Base-by-base conservation (phyloP, 768 basidiomycete species). In the Cystobasidiopsis lactophilus region DNA sequence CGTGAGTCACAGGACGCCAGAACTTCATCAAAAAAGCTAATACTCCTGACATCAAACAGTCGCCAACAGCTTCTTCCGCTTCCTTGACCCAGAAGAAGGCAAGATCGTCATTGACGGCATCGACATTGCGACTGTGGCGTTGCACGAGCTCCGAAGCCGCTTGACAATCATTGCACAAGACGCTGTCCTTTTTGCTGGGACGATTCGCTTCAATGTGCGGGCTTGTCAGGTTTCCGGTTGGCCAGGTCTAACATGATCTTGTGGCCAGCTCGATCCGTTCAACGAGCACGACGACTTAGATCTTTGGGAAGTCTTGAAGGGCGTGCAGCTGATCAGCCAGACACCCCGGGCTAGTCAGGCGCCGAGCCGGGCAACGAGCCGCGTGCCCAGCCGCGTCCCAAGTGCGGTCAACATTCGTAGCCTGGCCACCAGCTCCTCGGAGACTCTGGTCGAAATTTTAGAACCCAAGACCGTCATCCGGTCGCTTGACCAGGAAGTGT, bases 101-200 rank as follows among this genome's bases (percentile, higher is more conserved):
- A 41, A 47, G 29, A 63, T 63, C 51, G 52, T 56, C 18, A 69
- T 71, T 44, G 70, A 70, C 51, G 69, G 69, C 0, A 41, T 68
- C 30, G 64, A 70, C 53, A 70, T 71, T 44, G 57, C 64, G 27
- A 63, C 63, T 44, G 52, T 71, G 39, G 58, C 57, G 23, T 55
- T 70, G 18, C 54, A 59, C 5, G 62, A 89, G 62, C 71, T 93
- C 37, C 74, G 86, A 21, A 77, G 76, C 52, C 74, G 72, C 39
- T 68, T 85, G 51, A 85, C 82, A 48, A 68, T 70, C 56, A 69
- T 70, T 30, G 68, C 69, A 0, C 68, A 70, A 52, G 80, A 82
- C 50, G 78, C 81, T 1, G 75, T 78, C 0, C 67, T 85, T 3
- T 83, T 83, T 61, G 71, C 76, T 5, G 82, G 82, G 0, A 79